Evolutionary conservation across 163 green algal species (phyloP).

Genomic region (Coccomyxa subellipsoidea): DNA sequence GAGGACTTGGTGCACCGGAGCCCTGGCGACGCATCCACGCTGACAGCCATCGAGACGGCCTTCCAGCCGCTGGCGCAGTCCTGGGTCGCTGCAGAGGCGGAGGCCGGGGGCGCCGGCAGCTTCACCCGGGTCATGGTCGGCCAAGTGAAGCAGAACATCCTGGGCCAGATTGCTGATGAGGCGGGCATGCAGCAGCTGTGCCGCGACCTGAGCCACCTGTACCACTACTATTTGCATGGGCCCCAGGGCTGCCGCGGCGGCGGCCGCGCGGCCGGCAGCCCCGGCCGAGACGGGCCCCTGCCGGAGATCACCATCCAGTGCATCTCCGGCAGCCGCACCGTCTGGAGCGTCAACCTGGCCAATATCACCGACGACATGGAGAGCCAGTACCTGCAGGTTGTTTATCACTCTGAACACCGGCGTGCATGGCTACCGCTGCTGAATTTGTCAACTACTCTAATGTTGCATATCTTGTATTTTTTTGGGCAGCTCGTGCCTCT

Average conservation of each 20-base stretch:
- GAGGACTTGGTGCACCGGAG: slow-evolving; percentile 69
- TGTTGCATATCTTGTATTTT: too few relatives aligned
- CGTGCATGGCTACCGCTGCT: too few relatives aligned
- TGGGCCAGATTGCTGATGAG: slow-evolving; percentile 49
- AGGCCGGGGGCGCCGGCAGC: slow-evolving; percentile 9
- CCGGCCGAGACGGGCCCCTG: not conserved
- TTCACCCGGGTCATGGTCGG: slow-evolving; percentile 74
- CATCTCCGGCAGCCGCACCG: not conserved
- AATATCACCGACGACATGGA: slow-evolving; percentile 78
- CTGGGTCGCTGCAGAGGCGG: slow-evolving; percentile 48
- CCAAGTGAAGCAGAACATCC: slow-evolving; percentile 66
- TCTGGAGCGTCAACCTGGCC: slow-evolving; percentile 42
- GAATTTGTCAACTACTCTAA: too few relatives aligned
- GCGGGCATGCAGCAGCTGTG: slow-evolving; percentile 30
- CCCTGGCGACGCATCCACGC: slow-evolving; percentile 54
- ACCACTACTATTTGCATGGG: slow-evolving; percentile 88
- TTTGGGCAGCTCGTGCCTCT: too few relatives aligned
- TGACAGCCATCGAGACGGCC: slow-evolving; percentile 39
- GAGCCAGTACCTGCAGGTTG: slow-evolving; percentile 53
- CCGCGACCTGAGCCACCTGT: slow-evolving; percentile 75
- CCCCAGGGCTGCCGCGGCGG: slow-evolving; percentile 39
- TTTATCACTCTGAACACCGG: too few relatives aligned
- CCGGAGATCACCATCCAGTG: slow-evolving; percentile 28
- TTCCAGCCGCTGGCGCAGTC: slow-evolving; percentile 30
- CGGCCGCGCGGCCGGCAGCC: not conserved